Conservation (phyloP, 2,329 filamentous ascomycete species). For the Trichoderma oligosporum region DNA sequence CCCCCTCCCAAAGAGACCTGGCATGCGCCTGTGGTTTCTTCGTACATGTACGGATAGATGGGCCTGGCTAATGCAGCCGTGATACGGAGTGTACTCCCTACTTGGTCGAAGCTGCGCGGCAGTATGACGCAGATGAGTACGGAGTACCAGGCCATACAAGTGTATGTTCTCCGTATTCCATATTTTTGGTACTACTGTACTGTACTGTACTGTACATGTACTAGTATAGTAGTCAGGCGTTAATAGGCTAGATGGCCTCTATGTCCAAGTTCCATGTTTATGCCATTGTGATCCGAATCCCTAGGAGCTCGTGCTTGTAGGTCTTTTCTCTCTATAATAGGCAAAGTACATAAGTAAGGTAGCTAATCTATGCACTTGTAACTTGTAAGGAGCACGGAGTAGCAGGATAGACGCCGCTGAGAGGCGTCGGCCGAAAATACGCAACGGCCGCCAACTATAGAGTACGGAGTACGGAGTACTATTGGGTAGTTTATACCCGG, state of each 20-base stretch:
- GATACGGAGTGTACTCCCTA: constrained; percentile 16
- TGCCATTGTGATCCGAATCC: not conserved
- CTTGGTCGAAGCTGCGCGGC: constrained; percentile 6
- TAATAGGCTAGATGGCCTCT: too few relatives aligned
- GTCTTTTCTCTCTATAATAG: too few relatives aligned
- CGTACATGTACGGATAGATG: too few relatives aligned
- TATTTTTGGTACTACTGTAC: not conserved
- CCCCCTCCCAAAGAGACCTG: too few relatives aligned
- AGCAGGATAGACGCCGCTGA: constrained; percentile 5
- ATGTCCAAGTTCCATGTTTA: too few relatives aligned
- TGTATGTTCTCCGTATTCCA: too few relatives aligned
- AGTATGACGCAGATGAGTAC: constrained; percentile 16
- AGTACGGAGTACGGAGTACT: not conserved
- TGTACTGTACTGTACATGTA: not conserved
- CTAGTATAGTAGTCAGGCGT: not conserved
- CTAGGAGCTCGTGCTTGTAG: too few relatives aligned
- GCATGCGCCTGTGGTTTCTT: too few relatives aligned
- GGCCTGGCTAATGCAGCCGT: not conserved
- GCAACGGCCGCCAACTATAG: constrained; percentile 5
- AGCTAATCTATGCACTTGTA: not conserved
- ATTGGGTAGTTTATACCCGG: not conserved
- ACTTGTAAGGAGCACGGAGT: not conserved
- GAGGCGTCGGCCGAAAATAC: constrained; percentile 10
- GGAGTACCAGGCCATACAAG: constrained; percentile 12
- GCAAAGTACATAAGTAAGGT: too few relatives aligned